A percentile compares a stretch with the other conserved stretches of the same genome.
phyloP scores from a whole-genome alignment of 495 filamentous ascomycete species.

The Sabuloglossum arenarium region DNA sequence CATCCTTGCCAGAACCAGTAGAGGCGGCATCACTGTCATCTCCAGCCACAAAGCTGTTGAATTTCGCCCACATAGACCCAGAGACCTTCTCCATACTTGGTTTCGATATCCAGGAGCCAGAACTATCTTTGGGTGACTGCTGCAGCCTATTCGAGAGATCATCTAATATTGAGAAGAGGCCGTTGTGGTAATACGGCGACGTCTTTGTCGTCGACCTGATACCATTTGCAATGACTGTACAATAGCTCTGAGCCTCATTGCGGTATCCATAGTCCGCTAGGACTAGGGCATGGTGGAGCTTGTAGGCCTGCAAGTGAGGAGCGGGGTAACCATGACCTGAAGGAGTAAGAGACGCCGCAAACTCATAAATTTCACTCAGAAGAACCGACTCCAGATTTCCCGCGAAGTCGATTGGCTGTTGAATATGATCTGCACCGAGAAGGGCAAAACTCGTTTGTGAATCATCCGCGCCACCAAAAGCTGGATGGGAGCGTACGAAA shows the following conservation, averaged over 20 bases:
- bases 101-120: slow-evolving; percentile 66
- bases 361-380: slow-evolving; percentile 87
- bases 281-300: slow-evolving; percentile 63
- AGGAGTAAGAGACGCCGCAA: slow-evolving; percentile 42
- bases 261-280: slow-evolving; percentile 68
- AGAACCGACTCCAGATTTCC: slow-evolving; percentile 67
- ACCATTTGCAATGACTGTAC: slow-evolving; percentile 59
- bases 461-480: slow-evolving; percentile 75
- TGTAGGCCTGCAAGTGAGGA: slow-evolving; percentile 76
- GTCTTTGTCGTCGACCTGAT: slow-evolving; percentile 65
- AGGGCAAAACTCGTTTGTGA: slow-evolving; percentile 56
- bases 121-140: slow-evolving; percentile 55
- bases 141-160: slow-evolving; percentile 65
- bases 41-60: slow-evolving; percentile 87
- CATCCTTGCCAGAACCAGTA: slow-evolving; percentile 34
- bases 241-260: slow-evolving; percentile 75
- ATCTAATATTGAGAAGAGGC: slow-evolving; percentile 54
- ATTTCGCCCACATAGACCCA: slow-evolving; percentile 64
- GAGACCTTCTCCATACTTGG: slow-evolving; percentile 91
- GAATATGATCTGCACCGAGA: slow-evolving; percentile 60
- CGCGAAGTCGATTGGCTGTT: slow-evolving; percentile 39
- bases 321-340: slow-evolving; percentile 29
- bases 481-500: slow-evolving; percentile 29
- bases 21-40: slow-evolving; percentile 52
- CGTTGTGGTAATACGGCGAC: slow-evolving; percentile 63